Conservation (phyloP, 2,329 filamentous ascomycete genomes). For the Talaromyces sp. region DNA sequence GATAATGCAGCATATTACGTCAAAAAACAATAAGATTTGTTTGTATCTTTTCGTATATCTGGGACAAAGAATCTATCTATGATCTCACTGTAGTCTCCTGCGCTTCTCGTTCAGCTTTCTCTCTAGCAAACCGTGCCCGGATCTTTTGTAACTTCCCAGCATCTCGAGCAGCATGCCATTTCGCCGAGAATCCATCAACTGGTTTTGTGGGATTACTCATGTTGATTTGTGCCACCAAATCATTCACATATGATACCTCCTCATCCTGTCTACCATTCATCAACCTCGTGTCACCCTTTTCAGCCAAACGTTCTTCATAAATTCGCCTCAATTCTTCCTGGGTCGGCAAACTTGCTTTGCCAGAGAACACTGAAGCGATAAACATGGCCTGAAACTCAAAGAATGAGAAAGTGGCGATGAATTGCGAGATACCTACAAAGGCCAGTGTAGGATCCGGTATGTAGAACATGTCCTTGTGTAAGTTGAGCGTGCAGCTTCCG, state of each 20-base stretch:
- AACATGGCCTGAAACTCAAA: slow-evolving; percentile 68
- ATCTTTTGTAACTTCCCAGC: slow-evolving; percentile 12
- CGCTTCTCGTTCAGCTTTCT: not conserved
- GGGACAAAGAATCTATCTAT: not conserved
- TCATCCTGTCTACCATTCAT: slow-evolving; percentile 12
- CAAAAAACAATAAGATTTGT: not conserved
- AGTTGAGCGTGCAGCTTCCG: slow-evolving; percentile 61
- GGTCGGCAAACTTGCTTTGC: slow-evolving; percentile 48
- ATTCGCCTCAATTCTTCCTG: slow-evolving; percentile 23
- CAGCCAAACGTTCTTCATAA: slow-evolving; percentile 5
- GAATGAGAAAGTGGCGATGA: slow-evolving; percentile 64
- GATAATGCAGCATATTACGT: not conserved
- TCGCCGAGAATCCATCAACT: slow-evolving; percentile 7
- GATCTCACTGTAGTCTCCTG: not conserved
- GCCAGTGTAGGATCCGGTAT: slow-evolving; percentile 62
- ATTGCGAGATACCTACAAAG: slow-evolving; percentile 66
- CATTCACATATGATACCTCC: slow-evolving; percentile 9
- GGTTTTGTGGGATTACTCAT: not conserved
- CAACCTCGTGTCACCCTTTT: slow-evolving; percentile 2
- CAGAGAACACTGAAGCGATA: slow-evolving; percentile 56
- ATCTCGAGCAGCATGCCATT: slow-evolving; percentile 12
- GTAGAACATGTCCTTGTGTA: slow-evolving; percentile 71
- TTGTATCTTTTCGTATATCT: not conserved
- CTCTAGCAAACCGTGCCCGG: slow-evolving; percentile 13
- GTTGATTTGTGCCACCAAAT: slow-evolving; percentile 4